phyloP scores from a whole-genome alignment of 495 filamentous ascomycete genomes.

The Astrothelium subdiscretum region DNA sequence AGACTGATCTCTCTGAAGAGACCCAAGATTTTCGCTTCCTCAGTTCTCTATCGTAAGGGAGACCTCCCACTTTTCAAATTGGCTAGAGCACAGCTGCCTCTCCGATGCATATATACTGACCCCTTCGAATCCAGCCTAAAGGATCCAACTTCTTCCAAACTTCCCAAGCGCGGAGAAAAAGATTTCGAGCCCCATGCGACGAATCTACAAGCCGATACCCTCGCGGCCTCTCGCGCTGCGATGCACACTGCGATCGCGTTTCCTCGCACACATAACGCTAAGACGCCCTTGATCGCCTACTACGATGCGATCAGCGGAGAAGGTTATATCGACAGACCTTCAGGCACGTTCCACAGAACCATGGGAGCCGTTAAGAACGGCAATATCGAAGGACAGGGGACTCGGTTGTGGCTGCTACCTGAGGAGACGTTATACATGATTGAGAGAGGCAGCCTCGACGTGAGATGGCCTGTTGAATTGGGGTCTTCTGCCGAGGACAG shows the following conservation, averaged over 20 bases:
- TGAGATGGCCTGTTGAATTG: conserved; percentile 55
- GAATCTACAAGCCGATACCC: conserved; percentile 57
- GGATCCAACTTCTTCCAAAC: conserved; percentile 17
- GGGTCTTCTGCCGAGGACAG: conserved; percentile 19
- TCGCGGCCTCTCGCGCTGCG: conserved; percentile 69
- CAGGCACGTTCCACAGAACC: conserved; percentile 43
- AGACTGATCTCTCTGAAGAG: conserved; percentile 67
- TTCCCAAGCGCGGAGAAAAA: conserved; percentile 80
- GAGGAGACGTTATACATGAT: conserved; percentile 86
- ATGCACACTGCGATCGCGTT: conserved; percentile 81
- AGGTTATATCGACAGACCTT: conserved; percentile 34
- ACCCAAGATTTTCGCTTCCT: conserved; percentile 81
- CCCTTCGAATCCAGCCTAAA: conserved; percentile 1
- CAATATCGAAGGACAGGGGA: conserved; percentile 7
- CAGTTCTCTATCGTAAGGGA: conserved; percentile 45
- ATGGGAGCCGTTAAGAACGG: conserved; percentile 38
- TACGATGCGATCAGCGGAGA: conserved; percentile 38
- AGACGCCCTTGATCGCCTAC: conserved; percentile 42
- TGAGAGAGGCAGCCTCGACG: conserved; percentile 74
- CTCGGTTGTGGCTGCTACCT: conserved; percentile 64
- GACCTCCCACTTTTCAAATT: too few relatives aligned
- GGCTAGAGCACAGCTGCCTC: too few relatives aligned
- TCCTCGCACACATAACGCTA: conserved; percentile 51
- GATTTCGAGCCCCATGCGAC: conserved; percentile 94
- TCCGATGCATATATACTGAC: conserved; percentile 5